These are phyloP conservation scores for Yamadazyma olivae DNA, from an alignment of 805 yeast genomes.

Conservation along the genomic window DNA sequence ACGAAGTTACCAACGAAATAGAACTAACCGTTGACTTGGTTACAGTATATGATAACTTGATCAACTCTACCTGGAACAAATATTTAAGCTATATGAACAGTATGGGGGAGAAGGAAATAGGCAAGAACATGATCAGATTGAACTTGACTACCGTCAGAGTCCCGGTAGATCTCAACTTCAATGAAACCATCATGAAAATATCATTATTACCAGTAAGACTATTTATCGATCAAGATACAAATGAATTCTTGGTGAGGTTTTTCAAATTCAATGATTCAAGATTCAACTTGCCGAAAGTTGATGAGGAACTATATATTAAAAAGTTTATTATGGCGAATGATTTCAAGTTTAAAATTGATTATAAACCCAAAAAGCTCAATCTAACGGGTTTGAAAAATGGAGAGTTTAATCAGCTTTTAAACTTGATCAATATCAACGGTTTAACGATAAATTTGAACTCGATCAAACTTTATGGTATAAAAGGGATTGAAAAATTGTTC, in stretches of 20 bases:
- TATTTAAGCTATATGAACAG: conserved; percentile 68
- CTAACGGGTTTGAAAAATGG: conserved; percentile 85
- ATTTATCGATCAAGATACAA: conserved; percentile 90
- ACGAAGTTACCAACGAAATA: conserved; percentile 48
- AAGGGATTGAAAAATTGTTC: conserved; percentile 67
- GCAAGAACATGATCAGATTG: conserved; percentile 58
- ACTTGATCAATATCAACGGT: conserved; percentile 85
- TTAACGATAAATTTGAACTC: conserved; percentile 66
- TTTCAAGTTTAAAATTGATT: conserved; percentile 69
- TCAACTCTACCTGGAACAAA: conserved; percentile 89
- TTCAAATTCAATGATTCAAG: conserved; percentile 74
- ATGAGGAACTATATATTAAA: conserved; percentile 67
- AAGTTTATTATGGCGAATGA: conserved; percentile 56
- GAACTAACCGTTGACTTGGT: conserved; percentile 27
- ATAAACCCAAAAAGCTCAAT: conserved; percentile 87
- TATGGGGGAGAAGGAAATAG: conserved; percentile 67
- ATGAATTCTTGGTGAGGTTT: conserved; percentile 79
- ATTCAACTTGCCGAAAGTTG: conserved; percentile 56
- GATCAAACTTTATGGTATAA: conserved; percentile 67
- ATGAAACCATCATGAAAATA: conserved; percentile 59
- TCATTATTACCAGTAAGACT: conserved; percentile 70
- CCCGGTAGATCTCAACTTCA: conserved; percentile 55
- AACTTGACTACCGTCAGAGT: conserved; percentile 63
- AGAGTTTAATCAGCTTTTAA: conserved; percentile 80
- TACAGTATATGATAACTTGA: conserved; percentile 46